phyloP scores from a whole-genome alignment of 202 grass and related monocot species.

The Zoysia matrella region DNA sequence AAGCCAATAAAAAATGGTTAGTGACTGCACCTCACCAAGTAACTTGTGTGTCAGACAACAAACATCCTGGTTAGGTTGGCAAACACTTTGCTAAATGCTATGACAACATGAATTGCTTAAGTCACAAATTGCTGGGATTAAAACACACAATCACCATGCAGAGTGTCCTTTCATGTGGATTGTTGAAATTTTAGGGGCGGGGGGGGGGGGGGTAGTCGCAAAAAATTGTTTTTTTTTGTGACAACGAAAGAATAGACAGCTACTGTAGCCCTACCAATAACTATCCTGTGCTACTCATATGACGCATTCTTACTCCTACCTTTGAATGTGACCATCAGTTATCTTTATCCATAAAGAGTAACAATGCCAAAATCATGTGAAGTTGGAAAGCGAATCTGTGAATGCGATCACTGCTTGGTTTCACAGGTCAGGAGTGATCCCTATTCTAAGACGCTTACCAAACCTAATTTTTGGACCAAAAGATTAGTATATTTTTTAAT shows the following conservation, averaged over 20 bases:
- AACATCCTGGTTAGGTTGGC: no score
- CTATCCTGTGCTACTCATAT: conserved; percentile 8
- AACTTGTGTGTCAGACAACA: no score
- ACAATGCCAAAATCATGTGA: conserved; percentile 18
- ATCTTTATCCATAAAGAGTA: conserved; percentile 34
- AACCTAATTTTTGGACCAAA: conserved; percentile 1
- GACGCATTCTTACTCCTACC: conserved; percentile 22
- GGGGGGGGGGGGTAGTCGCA: neutral
- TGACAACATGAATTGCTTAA: no score
- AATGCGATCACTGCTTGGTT: conserved; percentile 17
- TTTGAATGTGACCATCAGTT: conserved; percentile 30
- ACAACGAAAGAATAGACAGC: conserved; percentile 22
- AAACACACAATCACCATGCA: neutral
- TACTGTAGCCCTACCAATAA: neutral
- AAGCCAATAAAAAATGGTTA: no score
- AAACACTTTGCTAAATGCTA: no score
- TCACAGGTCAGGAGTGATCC: neutral
- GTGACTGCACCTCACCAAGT: no score
- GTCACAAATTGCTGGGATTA: no score
- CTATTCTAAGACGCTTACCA: neutral
- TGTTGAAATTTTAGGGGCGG: neutral
- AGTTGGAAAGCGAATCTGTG: neutral
- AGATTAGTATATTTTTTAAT: neutral
- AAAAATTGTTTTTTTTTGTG: conserved; percentile 11
- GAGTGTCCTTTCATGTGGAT: neutral